Base-by-base conservation (phyloP, 225 moss, liverwort and hornwort species). In the Sphagnum tenellum region DNA sequence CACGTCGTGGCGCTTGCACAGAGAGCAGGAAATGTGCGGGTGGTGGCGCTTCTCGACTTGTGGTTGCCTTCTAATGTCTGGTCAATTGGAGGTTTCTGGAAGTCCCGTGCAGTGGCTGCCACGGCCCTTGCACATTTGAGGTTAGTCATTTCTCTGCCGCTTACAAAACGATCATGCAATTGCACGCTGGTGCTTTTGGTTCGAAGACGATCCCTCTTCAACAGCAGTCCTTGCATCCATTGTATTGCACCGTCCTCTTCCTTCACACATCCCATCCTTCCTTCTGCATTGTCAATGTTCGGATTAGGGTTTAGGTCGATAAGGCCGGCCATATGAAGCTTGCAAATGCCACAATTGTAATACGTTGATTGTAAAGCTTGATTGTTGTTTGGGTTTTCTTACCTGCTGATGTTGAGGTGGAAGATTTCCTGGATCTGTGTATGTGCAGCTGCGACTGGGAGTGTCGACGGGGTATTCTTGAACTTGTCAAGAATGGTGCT, bases 361-460 rank as follows among this genome's bases (percentile, higher is more conserved):
- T 9, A 52, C 52, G 29, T 5, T 59, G 5, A 46, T 55, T 29
- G 29, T 7, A 3, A 54, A 56, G 12, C 49, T 62, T 54, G 5
- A 53, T 63, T 55, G 60, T 13, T 61, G 60, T 2, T 67, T 12
- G 44, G 46, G 63, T 7, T 4, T 74, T 55, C 66, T 71, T 29
- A 29, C 29, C 29, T 29, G 29, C 29, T 29, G 29, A 29, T 29
- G 29, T 29, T 29, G 29, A 29, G 29, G 29, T 29, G 29, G 29
- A 29, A 29, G 1, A 29, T 29, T 29, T 29, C 29, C 29, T 29
- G 29, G 29, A 29, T 29, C 29, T 77, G 55, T 69, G n/a, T 64
- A 48, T 55, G 61, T 71, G 77, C 89, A 96, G 92, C 76, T 87
- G 88, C 74, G 88, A 96, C 71, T 96, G 92, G 92, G 82, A 79